Percentiles rank a stretch among this genome's conserved stretches.
These are phyloP conservation scores for Haplographium delicatum DNA, from an alignment of 495 filamentous ascomycete species.

Conservation along the genomic window DNA sequence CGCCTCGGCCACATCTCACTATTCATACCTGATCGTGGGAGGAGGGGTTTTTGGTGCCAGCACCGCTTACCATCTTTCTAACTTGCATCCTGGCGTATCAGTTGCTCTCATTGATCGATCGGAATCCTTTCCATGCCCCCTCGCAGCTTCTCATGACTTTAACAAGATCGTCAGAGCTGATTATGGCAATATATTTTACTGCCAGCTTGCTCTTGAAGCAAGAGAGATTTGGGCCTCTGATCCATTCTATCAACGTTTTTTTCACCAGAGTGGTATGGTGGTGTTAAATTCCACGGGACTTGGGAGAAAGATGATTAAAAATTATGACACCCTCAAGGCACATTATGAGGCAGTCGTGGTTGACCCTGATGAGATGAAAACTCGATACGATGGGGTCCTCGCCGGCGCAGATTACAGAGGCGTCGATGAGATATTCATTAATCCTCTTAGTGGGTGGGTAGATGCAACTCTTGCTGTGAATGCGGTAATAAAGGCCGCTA, in stretches of 20 bases:
- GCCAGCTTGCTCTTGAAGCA: constrained; percentile 50
- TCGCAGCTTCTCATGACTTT: constrained; percentile 60
- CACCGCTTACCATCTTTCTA: constrained; percentile 54
- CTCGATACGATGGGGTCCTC: constrained; percentile 46
- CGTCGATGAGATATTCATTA: constrained; percentile 30
- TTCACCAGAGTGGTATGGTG: constrained; percentile 52
- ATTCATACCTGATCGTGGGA: constrained; percentile 51
- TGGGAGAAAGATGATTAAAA: constrained; percentile 40
- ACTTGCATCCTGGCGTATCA: constrained; percentile 39
- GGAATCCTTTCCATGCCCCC: constrained; percentile 29
- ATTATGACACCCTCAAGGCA: constrained; percentile 43
- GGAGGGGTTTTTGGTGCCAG: constrained; percentile 62
- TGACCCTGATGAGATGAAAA: constrained; percentile 38
- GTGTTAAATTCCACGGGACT: constrained; percentile 43
- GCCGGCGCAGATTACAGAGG: constrained; percentile 46
- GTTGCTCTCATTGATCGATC: constrained; percentile 57
- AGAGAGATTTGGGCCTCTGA: constrained; percentile 44
- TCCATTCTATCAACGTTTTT: constrained; percentile 49
- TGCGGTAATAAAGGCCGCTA: constrained; percentile 38
- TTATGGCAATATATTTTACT: constrained; percentile 55
- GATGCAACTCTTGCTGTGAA: constrained; percentile 51
- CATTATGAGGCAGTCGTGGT: constrained; percentile 36
- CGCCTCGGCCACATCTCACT: too few relatives aligned
- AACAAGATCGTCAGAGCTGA: constrained; percentile 66
- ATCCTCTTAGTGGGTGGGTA: constrained; percentile 55